Evolutionary conservation across 495 filamentous ascomycete species (phyloP).

Genomic region (Penicillium herquei): DNA sequence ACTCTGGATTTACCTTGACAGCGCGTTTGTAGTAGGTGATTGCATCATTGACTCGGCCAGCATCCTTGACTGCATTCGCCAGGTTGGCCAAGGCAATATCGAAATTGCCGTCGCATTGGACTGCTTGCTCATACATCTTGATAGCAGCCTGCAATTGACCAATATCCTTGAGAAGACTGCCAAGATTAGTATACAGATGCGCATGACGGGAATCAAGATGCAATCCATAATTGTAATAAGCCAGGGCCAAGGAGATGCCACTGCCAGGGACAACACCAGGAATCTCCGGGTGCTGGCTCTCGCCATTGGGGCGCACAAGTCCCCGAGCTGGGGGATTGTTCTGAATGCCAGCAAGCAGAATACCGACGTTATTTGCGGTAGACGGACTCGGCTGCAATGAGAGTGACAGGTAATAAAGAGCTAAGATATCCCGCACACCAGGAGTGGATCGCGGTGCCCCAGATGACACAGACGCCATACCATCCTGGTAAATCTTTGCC

Average conservation of each 20-base stretch:
- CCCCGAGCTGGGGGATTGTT: slow-evolving; percentile 57
- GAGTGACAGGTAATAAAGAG: slow-evolving; percentile 93
- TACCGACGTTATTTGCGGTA: slow-evolving; percentile 98
- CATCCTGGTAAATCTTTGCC: slow-evolving; percentile 98
- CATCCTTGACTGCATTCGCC: slow-evolving; percentile 97
- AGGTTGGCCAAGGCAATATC: slow-evolving; percentile 97
- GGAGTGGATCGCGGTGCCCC: slow-evolving; percentile 61
- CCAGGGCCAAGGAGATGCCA: slow-evolving; percentile 82
- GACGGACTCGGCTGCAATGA: slow-evolving; percentile 95
- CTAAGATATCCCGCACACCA: slow-evolving; percentile 88
- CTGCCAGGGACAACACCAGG: slow-evolving; percentile 83
- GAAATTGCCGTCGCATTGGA: slow-evolving; percentile 85
- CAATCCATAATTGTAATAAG: slow-evolving; percentile 91
- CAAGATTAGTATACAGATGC: slow-evolving; percentile 97
- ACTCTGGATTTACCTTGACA: slow-evolving; percentile 87
- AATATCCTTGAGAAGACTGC: slow-evolving; percentile 94
- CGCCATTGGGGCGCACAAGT: slow-evolving; percentile 30
- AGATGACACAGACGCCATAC: slow-evolving; percentile 76
- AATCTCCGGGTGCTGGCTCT: slow-evolving; percentile 52
- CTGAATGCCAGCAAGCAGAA: slow-evolving; percentile 90
- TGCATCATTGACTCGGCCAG: slow-evolving; percentile 87
- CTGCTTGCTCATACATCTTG: slow-evolving; percentile 95
- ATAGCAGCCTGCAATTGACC: slow-evolving; percentile 90
- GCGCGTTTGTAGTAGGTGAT: slow-evolving; percentile 90
- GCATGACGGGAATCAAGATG: slow-evolving; percentile 86